Base-by-base conservation (phyloP, 768 basidiomycete species). In the Cystoderma amianthinum region DNA sequence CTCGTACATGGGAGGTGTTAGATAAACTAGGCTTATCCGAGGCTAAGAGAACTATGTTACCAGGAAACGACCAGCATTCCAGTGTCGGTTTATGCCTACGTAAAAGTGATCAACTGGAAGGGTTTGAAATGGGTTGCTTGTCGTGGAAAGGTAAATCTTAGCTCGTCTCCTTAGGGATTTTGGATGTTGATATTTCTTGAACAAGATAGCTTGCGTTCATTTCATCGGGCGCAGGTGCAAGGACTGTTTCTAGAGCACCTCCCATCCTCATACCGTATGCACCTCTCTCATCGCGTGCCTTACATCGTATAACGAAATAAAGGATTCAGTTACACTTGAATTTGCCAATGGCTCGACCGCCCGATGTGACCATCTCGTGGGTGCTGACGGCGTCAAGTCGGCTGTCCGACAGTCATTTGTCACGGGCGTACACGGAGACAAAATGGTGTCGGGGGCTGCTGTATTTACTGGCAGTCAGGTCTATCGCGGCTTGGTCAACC, bases 141-240 rank as follows among this genome's bases (percentile, higher is more conserved):
- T n/a, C n/a, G n/a, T n/a, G n/a, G n/a, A n/a, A n/a, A n/a, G n/a
- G n/a, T n/a, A n/a, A n/a, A n/a, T n/a, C n/a, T n/a, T n/a, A n/a
- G n/a, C n/a, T n/a, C n/a, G n/a, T n/a, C n/a, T n/a, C n/a, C n/a
- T n/a, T n/a, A n/a, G n/a, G n/a, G n/a, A n/a, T n/a, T n/a, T n/a
- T n/a, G n/a, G n/a, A n/a, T n/a, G n/a, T n/a, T n/a, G n/a, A n/a
- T n/a, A n/a, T n/a, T n/a, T n/a, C n/a, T n/a, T n/a, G n/a, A n/a
- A n/a, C n/a, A n/a, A 13, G 22, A 20, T 22, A 12, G 3, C 17
- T 17, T 24, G 11, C 22, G 24, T 13, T 13, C 3, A 10, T 39
- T 39, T 17, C 38, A 39, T 23, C n/a, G 38, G 17, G 38, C 38
- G 12, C 18, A 19, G 12, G 13, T 39, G 3, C 38, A 39, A 24